Percentiles rank a stretch among this genome's conserved stretches.
phyloP scores from a whole-genome alignment of 768 basidiomycete genomes.

The Nevesoporus exiguus region DNA sequence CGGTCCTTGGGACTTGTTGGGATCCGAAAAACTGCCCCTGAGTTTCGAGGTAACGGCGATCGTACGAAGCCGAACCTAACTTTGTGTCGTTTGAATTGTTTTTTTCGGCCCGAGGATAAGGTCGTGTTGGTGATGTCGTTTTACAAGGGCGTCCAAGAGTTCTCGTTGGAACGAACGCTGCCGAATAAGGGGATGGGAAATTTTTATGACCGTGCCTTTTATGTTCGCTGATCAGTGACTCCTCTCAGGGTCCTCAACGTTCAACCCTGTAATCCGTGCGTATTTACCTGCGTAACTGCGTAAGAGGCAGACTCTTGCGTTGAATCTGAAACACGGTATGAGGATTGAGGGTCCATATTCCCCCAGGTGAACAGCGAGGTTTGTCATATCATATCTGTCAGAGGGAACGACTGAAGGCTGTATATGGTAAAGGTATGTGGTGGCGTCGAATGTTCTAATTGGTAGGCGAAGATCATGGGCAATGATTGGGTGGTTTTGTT shows the following conservation, averaged over 20 bases:
- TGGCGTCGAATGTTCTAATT: slow-evolving; percentile 9
- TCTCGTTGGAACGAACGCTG: not conserved
- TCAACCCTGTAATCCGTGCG: not conserved
- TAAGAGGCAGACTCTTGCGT: not conserved
- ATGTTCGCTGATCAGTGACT: not conserved
- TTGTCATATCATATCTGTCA: slow-evolving; percentile 1
- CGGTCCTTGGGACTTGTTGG: slow-evolving; percentile 5
- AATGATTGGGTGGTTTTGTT: slow-evolving; percentile 11
- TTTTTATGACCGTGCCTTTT: not conserved
- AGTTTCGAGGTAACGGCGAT: not conserved
- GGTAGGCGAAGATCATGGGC: slow-evolving; percentile 23
- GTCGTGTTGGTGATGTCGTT: not conserved
- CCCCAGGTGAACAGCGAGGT: not conserved
- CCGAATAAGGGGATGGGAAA: not conserved
- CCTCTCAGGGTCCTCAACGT: not conserved
- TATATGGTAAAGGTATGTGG: not conserved
- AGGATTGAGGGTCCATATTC: not conserved
- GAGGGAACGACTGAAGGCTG: not conserved
- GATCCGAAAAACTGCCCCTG: slow-evolving; percentile 11
- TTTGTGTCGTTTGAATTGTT: not conserved
- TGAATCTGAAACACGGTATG: not conserved
- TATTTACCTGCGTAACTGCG: not conserved
- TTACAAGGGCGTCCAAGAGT: not conserved
- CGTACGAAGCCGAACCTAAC: slow-evolving; percentile 18
- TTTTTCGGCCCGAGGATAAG: not conserved